Percentiles rank a stretch among this genome's conserved stretches.
Evolutionary conservation across 768 basidiomycete genomes (phyloP).

Genomic region (Butyriboletus loyo): DNA sequence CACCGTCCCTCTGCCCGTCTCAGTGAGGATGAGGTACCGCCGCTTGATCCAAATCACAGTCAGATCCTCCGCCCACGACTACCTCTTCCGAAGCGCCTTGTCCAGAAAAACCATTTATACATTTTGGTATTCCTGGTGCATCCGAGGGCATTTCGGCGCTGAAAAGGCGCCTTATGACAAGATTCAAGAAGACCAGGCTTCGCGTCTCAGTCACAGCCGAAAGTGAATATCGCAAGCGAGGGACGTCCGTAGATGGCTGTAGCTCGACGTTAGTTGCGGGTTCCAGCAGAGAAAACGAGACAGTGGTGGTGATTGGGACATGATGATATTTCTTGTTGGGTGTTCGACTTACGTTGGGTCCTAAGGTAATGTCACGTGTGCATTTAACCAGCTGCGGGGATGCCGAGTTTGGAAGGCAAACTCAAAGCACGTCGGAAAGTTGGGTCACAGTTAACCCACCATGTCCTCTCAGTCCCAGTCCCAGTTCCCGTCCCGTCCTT

Average conservation of each 20-base stretch:
- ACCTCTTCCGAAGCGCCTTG: neutral
- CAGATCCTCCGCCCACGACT: neutral
- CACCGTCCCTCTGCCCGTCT: neutral
- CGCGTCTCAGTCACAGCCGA: neutral
- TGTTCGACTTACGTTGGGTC: no score
- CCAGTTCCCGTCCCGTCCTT: slow-evolving; percentile 31
- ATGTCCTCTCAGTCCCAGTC: slow-evolving; percentile 28
- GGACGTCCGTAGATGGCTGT: neutral
- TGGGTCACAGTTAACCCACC: neutral
- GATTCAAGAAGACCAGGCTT: neutral
- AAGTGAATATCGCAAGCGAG: neutral
- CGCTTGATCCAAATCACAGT: neutral
- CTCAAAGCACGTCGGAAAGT: no score
- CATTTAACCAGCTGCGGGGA: neutral
- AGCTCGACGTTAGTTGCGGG: neutral
- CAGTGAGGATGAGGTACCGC: neutral
- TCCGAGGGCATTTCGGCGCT: neutral
- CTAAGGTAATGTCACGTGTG: neutral
- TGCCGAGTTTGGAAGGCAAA: slow-evolving; percentile 8
- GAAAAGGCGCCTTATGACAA: no score
- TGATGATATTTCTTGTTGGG: no score
- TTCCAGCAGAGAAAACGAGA: no score
- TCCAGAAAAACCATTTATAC: neutral
- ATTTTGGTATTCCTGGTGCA: neutral
- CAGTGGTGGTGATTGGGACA: no score